Base-by-base conservation (phyloP, 805 yeast species). In the Priceomyces haplophilus region DNA sequence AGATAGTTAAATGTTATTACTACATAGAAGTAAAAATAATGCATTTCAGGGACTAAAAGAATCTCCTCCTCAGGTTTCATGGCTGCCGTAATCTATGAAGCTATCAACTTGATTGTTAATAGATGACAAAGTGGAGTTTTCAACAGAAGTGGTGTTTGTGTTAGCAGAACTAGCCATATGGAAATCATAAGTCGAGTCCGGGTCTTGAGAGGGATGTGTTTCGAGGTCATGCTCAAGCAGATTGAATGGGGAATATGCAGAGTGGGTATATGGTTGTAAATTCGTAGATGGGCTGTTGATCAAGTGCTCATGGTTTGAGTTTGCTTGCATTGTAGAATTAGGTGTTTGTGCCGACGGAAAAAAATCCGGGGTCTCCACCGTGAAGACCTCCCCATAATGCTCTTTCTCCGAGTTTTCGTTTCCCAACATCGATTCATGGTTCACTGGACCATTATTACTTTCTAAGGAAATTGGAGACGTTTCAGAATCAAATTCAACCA, bases 11-110 rank as follows among this genome's bases (percentile, higher is more conserved):
- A n/a, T n/a, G 7, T 15, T 34, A 34, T 34, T 15, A 34, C 37
- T 34, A 34, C 37, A 34, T 19, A 34, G 37, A 34, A 34, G 37
- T 34, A 21, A 34, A 34, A 19, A 19, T 19, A 19, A 34, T 34
- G 37, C 37, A 16, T 34, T n/a, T 13, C 10, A 3, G 37, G 24
- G 12, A 16, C 21, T 19, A 19, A 34, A 19, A 19, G 11, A n/a
- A 19, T 8, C 42, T 11, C 4, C 25, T 15, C 10, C 25, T 39
- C 17, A 38, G 31, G 38, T n/a, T 21, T 40, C 37, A 19, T 43
- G 40, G 21, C 46, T 55, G 42, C 54, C 49, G 46, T 57, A 62
- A 44, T 62, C 65, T 16, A 53, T 54, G 40, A 54, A 53, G 24
- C 49, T 47, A 29, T 57, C 60, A 17, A 53, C 45, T 19, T 48